A percentile compares a stretch with the other conserved stretches of the same genome.
Evolutionary conservation across 2,329 filamentous ascomycete species (phyloP).

Genomic region (Epichloe sylvatica): DNA sequence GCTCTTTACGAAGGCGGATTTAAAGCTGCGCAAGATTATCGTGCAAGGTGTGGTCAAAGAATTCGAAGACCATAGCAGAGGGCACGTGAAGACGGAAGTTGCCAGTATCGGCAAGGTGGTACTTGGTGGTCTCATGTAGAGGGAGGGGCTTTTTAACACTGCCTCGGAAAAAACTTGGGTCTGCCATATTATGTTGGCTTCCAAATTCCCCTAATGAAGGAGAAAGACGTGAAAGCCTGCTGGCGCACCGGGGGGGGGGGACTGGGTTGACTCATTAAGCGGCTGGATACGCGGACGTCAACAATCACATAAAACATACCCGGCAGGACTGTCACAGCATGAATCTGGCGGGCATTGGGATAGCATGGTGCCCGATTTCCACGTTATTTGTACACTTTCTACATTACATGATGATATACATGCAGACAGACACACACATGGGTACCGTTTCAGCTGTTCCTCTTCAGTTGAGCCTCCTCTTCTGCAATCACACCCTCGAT

Average conservation of each 20-base stretch:
- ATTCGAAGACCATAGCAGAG: constrained; percentile 76
- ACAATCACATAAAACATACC: background rate
- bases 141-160: background rate
- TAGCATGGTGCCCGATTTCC: background rate
- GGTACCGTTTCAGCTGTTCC: background rate
- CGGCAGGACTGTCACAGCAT: background rate
- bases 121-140: constrained; percentile 67
- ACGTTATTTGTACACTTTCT: background rate
- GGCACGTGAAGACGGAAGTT: constrained; percentile 65
- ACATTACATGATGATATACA: background rate
- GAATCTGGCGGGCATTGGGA: background rate
- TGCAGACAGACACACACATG: background rate
- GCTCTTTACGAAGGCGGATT: constrained; percentile 79
- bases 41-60: constrained; percentile 78
- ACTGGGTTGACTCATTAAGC: background rate
- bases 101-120: constrained; percentile 80
- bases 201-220: too few relatives aligned
- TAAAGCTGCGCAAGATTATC: constrained; percentile 74
- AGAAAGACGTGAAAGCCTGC: too few relatives aligned
- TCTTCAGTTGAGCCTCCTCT: constrained; percentile 28
- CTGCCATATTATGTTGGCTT: too few relatives aligned
- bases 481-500: constrained; percentile 58
- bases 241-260: too few relatives aligned
- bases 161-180: too few relatives aligned
- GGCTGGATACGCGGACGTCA: background rate